Evolutionary conservation across 306 rosid species (phyloP), one percentile per base, ranked within the genome.

Genomic region (Dalbergia oliveri): DNA sequence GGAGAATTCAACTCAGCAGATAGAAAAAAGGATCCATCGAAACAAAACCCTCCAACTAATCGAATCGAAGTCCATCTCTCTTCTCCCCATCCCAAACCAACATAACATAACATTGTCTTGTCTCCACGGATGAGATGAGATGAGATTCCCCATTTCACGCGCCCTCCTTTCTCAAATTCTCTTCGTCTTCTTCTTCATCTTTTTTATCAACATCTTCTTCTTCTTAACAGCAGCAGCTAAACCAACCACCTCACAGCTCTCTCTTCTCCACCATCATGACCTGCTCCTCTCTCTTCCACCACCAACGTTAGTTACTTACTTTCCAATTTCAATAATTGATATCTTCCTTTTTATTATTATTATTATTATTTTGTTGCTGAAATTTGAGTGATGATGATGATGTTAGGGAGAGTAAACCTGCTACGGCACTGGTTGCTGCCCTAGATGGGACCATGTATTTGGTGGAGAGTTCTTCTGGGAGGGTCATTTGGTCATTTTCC

Each of bases 391-490:
- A 37, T 37, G 41, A 37, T 37, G 41, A 26, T 26, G 31, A 26
- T 37, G 5, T 4, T 37, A 37, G 41, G 41, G 41, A 37, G 41
- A 37, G 7, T 43, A 72, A 78, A 31, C 84, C 68, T 3, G 70
- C 78, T 12, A 88, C 97, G 3, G 84, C 83, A 3, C 86, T 93
- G 3, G 23, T 84, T 61, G 94, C 90, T 57, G 81, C 64, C 34
- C 72, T 78, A 15, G 90, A 91, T 69, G 97, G 97, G 63, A 85
- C 78, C 18, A 75, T 93, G 33, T 86, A 78, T 66, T 72, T 91
- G 82, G 83, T 88, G 65, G 90, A 89, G 11, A 85, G 77, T 66
- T 68, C 41, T 33, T 86, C 91, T 3, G 82, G 68, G 65, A 81
- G 88, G 50, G 79, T 85, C 7, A 67, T 89, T 63, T 93, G 95